These are phyloP conservation scores for Naegleria gruberi DNA, from an alignment of 208 protist species.

Conservation along the genomic window DNA sequence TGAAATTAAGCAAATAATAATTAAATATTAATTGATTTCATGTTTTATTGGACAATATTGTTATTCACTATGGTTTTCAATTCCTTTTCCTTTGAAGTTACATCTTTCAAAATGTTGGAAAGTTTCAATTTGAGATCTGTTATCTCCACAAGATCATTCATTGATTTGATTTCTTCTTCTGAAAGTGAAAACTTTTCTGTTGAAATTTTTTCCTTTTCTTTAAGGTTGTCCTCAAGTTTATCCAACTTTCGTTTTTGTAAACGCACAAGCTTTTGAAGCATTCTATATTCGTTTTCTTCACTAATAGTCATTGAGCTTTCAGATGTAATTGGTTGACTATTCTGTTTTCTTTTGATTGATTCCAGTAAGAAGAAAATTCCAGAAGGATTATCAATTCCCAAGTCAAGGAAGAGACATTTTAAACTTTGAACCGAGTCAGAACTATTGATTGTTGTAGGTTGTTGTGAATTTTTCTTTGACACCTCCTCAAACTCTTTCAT, in stretches of 20 bases:
- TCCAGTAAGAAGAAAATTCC: not conserved
- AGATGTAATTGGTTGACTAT: not conserved
- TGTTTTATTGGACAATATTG: too few species aligned
- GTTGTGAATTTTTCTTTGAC: not conserved
- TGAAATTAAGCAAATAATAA: too few species aligned
- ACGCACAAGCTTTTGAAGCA: not conserved
- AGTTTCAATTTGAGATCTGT: too few species aligned
- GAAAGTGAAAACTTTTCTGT: not conserved
- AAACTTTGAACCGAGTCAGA: not conserved
- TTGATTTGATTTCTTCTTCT: too few species aligned
- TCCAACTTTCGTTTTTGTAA: not conserved
- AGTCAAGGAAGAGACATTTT: not conserved
- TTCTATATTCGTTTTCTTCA: not conserved
- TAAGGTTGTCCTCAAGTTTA: not conserved
- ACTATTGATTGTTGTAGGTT: not conserved
- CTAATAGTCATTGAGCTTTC: not conserved
- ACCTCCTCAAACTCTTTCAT: not conserved
- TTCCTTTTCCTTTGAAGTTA: too few species aligned
- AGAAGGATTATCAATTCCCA: not conserved
- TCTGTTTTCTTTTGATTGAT: not conserved
- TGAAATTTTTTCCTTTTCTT: not conserved
- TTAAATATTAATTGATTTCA: too few species aligned
- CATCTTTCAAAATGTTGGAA: too few species aligned
- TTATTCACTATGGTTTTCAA: too few species aligned
- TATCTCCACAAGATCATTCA: too few species aligned